Conservation (phyloP, 148 eudicot genomes). For the Heliosperma pusillum region DNA sequence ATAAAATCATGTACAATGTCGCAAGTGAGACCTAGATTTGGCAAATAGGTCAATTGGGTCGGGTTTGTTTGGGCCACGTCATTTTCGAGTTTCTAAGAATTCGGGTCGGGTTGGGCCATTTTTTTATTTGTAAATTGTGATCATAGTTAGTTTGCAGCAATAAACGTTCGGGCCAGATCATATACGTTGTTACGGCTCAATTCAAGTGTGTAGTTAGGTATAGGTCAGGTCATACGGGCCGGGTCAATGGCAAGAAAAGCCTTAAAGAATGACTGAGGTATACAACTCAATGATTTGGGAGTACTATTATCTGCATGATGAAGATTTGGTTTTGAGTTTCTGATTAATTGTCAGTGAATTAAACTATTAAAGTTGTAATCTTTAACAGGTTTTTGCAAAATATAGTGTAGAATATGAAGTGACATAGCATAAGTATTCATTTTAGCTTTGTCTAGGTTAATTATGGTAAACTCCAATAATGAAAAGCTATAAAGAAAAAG, state of each 20-base stretch:
- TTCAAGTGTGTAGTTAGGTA: too few species aligned
- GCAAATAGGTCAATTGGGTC: too few species aligned
- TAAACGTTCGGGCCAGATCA: too few species aligned
- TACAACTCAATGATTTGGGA: conserved; percentile 7
- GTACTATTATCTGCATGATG: conserved; percentile 9
- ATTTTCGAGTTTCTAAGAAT: too few species aligned
- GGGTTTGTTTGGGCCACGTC: too few species aligned
- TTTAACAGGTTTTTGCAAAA: neutral
- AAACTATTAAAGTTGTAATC: neutral
- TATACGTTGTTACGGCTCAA: too few species aligned
- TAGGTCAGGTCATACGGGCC: too few species aligned
- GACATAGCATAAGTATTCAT: conserved; percentile 22
- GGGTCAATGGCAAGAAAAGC: neutral
- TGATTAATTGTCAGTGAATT: neutral
- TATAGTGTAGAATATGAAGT: conserved; percentile 10
- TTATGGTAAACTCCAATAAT: conserved; percentile 24
- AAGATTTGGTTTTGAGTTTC: conserved; percentile 23
- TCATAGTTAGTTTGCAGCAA: too few species aligned
- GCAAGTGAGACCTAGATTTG: too few species aligned
- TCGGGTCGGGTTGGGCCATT: too few species aligned
- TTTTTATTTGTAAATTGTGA: too few species aligned
- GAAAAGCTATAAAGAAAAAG: conserved; percentile 31
- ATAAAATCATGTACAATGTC: too few species aligned
- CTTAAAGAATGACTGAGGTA: neutral
- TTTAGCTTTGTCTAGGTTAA: conserved; percentile 24